These are phyloP conservation scores for Alternaria triticimaculans DNA, from an alignment of 2,329 filamentous ascomycete genomes.

Conservation along the genomic window DNA sequence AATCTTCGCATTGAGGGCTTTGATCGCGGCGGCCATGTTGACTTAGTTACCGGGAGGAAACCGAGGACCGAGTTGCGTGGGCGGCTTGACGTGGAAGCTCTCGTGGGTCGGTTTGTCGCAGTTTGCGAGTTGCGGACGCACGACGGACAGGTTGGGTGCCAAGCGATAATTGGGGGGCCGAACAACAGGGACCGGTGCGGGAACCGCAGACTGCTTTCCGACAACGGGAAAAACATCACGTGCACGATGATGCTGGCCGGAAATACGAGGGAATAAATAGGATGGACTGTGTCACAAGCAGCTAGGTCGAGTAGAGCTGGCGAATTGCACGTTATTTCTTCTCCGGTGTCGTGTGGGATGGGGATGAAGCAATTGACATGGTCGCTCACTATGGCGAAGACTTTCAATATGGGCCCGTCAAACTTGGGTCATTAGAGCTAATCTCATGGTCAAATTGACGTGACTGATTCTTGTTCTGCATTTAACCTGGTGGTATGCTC, in stretches of 20 bases:
- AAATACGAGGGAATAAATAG: not conserved
- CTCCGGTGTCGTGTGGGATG: not conserved
- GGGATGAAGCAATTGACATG: not conserved
- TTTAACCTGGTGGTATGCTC: constrained; percentile 14
- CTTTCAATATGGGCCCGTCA: not conserved
- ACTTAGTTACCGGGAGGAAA: not conserved
- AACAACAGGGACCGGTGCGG: constrained; percentile 3
- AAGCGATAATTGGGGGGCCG: constrained; percentile 16
- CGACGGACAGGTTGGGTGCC: constrained; percentile 11
- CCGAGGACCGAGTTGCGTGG: constrained; percentile 3
- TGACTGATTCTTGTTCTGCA: constrained; percentile 10
- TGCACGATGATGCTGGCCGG: constrained; percentile 1
- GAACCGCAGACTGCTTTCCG: constrained; percentile 5
- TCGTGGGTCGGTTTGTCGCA: constrained; percentile 4
- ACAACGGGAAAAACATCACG: constrained; percentile 18
- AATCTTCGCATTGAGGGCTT: constrained; percentile 61
- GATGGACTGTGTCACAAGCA: not conserved
- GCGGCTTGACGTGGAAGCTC: constrained; percentile 2
- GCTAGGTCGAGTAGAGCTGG: not conserved
- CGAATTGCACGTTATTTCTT: not conserved
- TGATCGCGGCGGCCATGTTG: constrained; percentile 60
- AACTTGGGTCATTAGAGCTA: not conserved
- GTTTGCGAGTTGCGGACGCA: constrained; percentile 13
- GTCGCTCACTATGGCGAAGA: not conserved
- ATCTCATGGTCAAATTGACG: not conserved